Conservation (phyloP, 306 rosid species). For the Vigna reflexopilosa region DNA sequence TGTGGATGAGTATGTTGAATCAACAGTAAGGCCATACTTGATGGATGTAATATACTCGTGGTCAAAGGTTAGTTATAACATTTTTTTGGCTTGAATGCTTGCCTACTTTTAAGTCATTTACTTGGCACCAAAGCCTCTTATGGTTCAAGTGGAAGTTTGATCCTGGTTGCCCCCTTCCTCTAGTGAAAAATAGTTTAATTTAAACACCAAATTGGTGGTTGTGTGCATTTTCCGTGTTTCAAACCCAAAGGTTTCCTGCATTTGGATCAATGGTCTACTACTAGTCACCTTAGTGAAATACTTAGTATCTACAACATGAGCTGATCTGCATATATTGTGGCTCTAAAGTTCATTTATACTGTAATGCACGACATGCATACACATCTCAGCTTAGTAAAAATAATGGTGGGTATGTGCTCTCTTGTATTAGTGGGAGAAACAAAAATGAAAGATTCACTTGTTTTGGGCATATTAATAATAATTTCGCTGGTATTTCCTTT, state of each 20-base stretch:
- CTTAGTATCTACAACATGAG: neutral
- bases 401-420: conserved; percentile 10
- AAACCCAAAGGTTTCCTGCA: neutral
- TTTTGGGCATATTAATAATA: conserved; percentile 23
- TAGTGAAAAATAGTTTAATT: neutral
- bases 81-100: conserved; percentile 18
- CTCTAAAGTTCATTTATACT: conserved; percentile 4
- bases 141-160: neutral
- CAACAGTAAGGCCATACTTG: conserved; percentile 93
- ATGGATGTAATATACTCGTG: conserved; percentile 97
- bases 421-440: conserved; percentile 3
- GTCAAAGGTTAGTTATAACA: conserved; percentile 83
- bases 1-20: conserved; percentile 90
- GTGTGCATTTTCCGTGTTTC: neutral
- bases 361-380: neutral
- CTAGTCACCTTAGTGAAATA: neutral
- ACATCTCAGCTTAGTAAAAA: conserved; percentile 2
- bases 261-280: neutral
- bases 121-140: neutral
- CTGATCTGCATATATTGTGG: neutral
- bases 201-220: neutral
- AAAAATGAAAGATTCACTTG: neutral
- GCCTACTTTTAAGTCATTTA: conserved; percentile 28
- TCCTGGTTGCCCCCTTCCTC: neutral
- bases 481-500: conserved; percentile 24